Percentiles rank a stretch among this genome's conserved stretches.
Conservation (phyloP, 441 rosid genomes). For the Erysimum cheiri region DNA sequence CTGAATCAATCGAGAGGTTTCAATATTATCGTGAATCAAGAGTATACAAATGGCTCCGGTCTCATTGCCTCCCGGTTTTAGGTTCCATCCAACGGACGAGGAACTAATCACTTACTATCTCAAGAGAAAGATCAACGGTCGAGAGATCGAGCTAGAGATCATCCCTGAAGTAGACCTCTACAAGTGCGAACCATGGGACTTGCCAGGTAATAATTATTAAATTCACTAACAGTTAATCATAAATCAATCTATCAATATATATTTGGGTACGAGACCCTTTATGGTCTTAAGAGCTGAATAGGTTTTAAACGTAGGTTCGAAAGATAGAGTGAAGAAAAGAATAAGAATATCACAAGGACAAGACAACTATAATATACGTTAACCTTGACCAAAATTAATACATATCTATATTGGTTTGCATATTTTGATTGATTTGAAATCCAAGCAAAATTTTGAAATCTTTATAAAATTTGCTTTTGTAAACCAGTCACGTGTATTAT, state of each 20-base stretch:
- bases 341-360: conserved; percentile 35
- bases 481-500: not conserved
- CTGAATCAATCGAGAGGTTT: conserved; percentile 9
- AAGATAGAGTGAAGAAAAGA: conserved; percentile 37
- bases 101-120: conserved; percentile 90
- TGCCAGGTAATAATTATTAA: conserved; percentile 66
- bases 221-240: not conserved
- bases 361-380: conserved; percentile 26
- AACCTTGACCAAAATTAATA: not conserved
- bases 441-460: not conserved
- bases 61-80: conserved; percentile 92
- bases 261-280: conserved; percentile 5
- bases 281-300: conserved; percentile 21
- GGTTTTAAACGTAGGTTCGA: conserved; percentile 11
- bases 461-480: not conserved
- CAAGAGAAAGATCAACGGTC: conserved; percentile 82
- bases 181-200: conserved; percentile 99
- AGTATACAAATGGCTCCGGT: conserved; percentile 70
- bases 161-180: conserved; percentile 97
- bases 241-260: not conserved
- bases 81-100: conserved; percentile 96
- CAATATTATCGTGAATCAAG: not conserved
- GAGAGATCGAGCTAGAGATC: conserved; percentile 81
- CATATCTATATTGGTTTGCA: not conserved
- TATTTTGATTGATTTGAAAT: not conserved